A percentile compares a stretch with the other conserved stretches of the same genome.
Evolutionary conservation across 2,329 filamentous ascomycete species (phyloP).

Genomic region (Fusarium devonianum): DNA sequence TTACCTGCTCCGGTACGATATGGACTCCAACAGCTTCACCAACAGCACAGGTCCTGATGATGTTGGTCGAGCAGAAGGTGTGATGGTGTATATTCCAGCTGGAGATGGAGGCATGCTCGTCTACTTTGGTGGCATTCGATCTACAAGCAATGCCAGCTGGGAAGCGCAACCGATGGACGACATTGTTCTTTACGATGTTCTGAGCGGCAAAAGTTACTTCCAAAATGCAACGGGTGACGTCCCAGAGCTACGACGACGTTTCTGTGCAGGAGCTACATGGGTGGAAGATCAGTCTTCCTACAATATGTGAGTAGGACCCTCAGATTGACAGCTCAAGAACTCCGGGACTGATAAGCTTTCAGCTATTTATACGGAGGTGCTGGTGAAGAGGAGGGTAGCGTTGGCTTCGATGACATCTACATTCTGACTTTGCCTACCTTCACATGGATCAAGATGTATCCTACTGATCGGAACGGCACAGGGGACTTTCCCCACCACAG

Average conservation of each 20-base stretch:
- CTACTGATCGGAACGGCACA: slow-evolving; percentile 48
- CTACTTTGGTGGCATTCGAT: slow-evolving; percentile 67
- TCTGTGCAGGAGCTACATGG: slow-evolving; percentile 69
- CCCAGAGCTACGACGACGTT: slow-evolving; percentile 60
- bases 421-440: slow-evolving; percentile 68
- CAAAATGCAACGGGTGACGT: slow-evolving; percentile 62
- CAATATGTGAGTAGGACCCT: slow-evolving; percentile 61
- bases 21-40: slow-evolving; percentile 58
- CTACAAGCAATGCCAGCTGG: slow-evolving; percentile 57
- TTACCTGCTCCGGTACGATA: slow-evolving; percentile 63
- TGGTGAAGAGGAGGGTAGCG: slow-evolving; percentile 53
- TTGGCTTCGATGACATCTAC: slow-evolving; percentile 67
- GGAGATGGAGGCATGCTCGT: slow-evolving; percentile 66
- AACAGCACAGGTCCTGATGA: slow-evolving; percentile 63
- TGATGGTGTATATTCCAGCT: slow-evolving; percentile 66
- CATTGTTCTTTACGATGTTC: slow-evolving; percentile 67
- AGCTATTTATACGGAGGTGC: slow-evolving; percentile 70
- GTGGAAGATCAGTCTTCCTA: slow-evolving; percentile 66
- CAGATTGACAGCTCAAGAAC: too few relatives aligned
- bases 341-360: slow-evolving; percentile 5
- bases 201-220: slow-evolving; percentile 64
- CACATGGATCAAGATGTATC: slow-evolving; percentile 65
- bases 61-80: slow-evolving; percentile 64
- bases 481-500: slow-evolving; percentile 59
- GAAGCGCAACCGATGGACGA: slow-evolving; percentile 54